These are phyloP conservation scores for Eimeria sp. DNA, from an alignment of 169 alveolate genomes.

Conservation along the genomic window DNA sequence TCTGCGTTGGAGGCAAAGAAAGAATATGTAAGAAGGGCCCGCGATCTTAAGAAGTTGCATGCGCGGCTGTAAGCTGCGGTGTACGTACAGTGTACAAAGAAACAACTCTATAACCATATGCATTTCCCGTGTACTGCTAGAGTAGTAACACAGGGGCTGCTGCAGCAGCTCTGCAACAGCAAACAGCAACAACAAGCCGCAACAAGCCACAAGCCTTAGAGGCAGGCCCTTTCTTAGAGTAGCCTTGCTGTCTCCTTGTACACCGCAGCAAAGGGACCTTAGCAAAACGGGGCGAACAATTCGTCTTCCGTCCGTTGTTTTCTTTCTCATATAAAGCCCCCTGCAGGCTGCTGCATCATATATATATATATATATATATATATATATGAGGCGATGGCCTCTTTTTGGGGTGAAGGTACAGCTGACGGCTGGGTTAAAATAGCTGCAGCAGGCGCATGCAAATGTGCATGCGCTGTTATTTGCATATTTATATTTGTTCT, in stretches of 20 bases:
- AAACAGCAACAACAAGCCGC: not conserved
- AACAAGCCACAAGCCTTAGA: not conserved
- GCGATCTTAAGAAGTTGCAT: slow-evolving; percentile 21
- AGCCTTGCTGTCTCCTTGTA: slow-evolving; percentile 19
- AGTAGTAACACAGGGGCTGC: too few species aligned
- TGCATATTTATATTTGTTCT: not conserved
- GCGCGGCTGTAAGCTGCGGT: slow-evolving; percentile 24
- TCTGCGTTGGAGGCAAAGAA: slow-evolving; percentile 43
- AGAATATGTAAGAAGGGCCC: slow-evolving; percentile 24
- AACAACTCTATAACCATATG: not conserved
- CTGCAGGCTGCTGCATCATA: not conserved
- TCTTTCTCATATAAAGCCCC: not conserved
- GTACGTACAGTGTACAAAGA: not conserved
- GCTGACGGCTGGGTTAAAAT: not conserved
- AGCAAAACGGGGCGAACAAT: not conserved
- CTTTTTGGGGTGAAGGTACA: not conserved
- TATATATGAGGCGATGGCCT: not conserved
- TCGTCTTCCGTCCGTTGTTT: not conserved
- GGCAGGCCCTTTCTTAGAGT: not conserved
- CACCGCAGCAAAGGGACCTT: not conserved
- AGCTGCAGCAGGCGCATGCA: not conserved
- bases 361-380: not conserved
- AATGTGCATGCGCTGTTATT: not conserved
- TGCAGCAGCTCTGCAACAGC: not conserved
- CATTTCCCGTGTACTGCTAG: not conserved